Evolutionary conservation across 805 yeast species (phyloP), one percentile per base, ranked within the genome.

Genomic region (Metschnikowia sp.): DNA sequence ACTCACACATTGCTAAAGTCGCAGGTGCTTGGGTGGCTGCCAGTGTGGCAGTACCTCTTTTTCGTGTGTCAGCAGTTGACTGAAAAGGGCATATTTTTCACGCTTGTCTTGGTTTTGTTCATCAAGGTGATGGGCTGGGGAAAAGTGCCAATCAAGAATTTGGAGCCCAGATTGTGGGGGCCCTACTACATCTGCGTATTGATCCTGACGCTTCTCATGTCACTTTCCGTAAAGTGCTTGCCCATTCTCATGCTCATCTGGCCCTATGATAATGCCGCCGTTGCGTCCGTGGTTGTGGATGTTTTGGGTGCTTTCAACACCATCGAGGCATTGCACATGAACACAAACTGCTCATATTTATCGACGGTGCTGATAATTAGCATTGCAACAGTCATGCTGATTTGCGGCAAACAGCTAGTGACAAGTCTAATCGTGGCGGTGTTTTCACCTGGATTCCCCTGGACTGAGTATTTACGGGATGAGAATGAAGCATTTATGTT

Each of bases 191-290:
- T 12, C 1, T 59, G 67, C n/a, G 76, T 78, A 4, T 63, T 91
- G 13, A 76, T 89, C 0, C 75, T 83, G 9, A 85, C 96, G 0
- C 75, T 90, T 1, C 61, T 91, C 39, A 76, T 90, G 6, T 83
- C 97, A 0, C 82, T 88, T 38, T 81, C 88, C 0, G 84, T 92
- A 35, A 88, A 86, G 60, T 72, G 92, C 19, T 84, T 92, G 52
- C 99, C 99, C 0, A 85, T 94, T 15, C 74, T 94, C 32, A 92
- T 92, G 91, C 72, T 94, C 31, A 92, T 94, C 32, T 94, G 99
- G 99, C 94, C 96, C 0, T 94, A 94, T 60, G 97, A 94, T 60
- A 60, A 60, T 34, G 79, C 86, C n/a, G 74, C 84, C 1, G 73
- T 85, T 3, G 84, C 86, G 0, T 76, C 82, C 18, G 69, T 72